Conservation (phyloP, 192 early-diverging fungal species). For the Coemansia erecta region DNA sequence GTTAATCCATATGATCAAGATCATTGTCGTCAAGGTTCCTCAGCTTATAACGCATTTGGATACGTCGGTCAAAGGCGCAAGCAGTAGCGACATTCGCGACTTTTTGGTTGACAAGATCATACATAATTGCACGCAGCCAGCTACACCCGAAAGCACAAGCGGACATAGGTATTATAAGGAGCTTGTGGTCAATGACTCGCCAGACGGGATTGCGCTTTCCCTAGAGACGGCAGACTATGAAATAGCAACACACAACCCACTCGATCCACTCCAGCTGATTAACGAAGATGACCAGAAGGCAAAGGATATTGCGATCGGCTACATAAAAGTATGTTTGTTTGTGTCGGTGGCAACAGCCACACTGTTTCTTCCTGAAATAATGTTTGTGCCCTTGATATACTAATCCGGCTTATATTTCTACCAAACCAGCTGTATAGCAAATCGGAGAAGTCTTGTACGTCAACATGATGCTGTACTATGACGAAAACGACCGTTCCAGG, state of each 20-base stretch:
- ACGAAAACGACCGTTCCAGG: conserved; percentile 19
- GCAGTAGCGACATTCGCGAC: conserved; percentile 20
- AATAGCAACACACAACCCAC: background rate
- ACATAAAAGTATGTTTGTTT: too few relatives aligned
- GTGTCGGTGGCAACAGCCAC: too few relatives aligned
- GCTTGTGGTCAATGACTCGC: conserved; percentile 7
- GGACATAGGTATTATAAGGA: conserved; percentile 23
- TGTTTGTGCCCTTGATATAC: background rate
- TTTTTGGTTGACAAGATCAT: conserved; percentile 45
- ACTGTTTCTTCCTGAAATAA: background rate
- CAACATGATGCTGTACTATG: conserved; percentile 25
- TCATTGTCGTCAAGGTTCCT: conserved; percentile 20
- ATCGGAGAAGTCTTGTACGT: conserved; percentile 38
- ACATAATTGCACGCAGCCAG: conserved; percentile 17
- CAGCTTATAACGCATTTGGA: conserved; percentile 25
- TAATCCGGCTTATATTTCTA: background rate
- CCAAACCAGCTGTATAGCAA: conserved; percentile 21
- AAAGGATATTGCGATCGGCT: too few relatives aligned
- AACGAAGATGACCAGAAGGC: conserved; percentile 18
- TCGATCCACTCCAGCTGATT: background rate
- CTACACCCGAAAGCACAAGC: background rate
- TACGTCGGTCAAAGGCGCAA: conserved; percentile 3
- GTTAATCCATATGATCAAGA: conserved; percentile 8
- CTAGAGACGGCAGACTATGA: conserved; percentile 11
- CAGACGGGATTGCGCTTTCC: conserved; percentile 7